phyloP scores from a whole-genome alignment of 2,329 filamentous ascomycete species.

The Apiospora kogelbergensis region DNA sequence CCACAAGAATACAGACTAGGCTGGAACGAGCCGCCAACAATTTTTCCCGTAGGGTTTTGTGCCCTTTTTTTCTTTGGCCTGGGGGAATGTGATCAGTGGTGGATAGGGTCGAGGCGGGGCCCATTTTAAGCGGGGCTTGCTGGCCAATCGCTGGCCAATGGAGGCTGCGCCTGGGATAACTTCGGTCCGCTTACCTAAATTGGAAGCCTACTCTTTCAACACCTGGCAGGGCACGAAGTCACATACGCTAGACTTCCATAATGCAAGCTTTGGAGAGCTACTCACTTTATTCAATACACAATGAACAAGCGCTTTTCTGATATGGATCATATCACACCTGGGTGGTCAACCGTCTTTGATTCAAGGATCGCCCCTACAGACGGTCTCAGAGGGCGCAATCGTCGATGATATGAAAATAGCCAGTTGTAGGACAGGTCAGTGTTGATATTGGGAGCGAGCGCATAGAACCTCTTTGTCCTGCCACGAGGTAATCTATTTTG shows the following conservation, averaged over 20 bases:
- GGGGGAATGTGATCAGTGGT: slow-evolving; percentile 1
- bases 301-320: too few relatives aligned
- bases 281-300: too few relatives aligned
- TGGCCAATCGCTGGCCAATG: neutral
- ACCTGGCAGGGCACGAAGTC: too few relatives aligned
- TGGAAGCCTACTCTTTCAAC: too few relatives aligned
- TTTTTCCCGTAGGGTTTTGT: slow-evolving; percentile 10
- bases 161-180: neutral
- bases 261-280: too few relatives aligned
- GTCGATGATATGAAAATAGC: neutral
- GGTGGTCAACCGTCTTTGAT: too few relatives aligned
- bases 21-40: slow-evolving; percentile 11
- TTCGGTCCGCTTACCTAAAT: neutral
- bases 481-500: slow-evolving; percentile 32
- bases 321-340: too few relatives aligned
- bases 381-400: too few relatives aligned
- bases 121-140: neutral
- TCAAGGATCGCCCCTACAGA: too few relatives aligned
- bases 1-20: slow-evolving; percentile 11
- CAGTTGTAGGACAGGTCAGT: neutral
- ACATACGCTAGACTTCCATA: too few relatives aligned
- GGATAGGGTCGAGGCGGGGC: neutral
- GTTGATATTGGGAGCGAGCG: slow-evolving; percentile 19
- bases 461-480: slow-evolving; percentile 22
- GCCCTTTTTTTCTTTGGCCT: slow-evolving; percentile 2